Evolutionary conservation across 768 basidiomycete genomes (phyloP).

Genomic region (Amanita pallidorosea): DNA sequence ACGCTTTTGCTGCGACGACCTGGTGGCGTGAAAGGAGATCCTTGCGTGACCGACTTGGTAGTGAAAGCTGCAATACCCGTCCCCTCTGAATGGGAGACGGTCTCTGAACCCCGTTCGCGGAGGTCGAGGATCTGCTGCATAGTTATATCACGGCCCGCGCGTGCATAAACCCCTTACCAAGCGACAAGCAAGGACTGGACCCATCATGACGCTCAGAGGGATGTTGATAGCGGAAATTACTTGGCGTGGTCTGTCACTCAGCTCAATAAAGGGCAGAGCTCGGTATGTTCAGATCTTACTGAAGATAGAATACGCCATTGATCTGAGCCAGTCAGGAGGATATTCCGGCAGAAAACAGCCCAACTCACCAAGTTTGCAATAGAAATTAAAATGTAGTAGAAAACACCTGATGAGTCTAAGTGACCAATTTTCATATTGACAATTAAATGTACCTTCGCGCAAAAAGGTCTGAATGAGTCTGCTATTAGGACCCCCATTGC

Average conservation of each 20-base stretch:
- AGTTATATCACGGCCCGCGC: constrained; percentile 1
- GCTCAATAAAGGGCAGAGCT: constrained; percentile 9
- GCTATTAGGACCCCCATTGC: constrained; percentile 67
- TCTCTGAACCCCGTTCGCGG: constrained; percentile 73
- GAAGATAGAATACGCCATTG: constrained; percentile 81
- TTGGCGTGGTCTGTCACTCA: constrained; percentile 54
- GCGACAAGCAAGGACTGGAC: constrained; percentile 69
- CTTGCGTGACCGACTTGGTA: constrained; percentile 47
- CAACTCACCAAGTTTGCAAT: constrained; percentile 58
- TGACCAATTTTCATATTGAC: not conserved
- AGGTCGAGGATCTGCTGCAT: constrained; percentile 61
- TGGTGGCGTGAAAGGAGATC: constrained; percentile 44
- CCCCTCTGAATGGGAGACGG: constrained; percentile 65
- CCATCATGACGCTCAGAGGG: constrained; percentile 77
- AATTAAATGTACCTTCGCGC: constrained; percentile 48
- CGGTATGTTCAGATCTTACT: constrained; percentile 31
- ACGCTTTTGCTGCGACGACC: constrained; percentile 32
- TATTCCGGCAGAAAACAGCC: not conserved
- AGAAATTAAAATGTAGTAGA: constrained; percentile 81
- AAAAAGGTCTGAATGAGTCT: constrained; percentile 77
- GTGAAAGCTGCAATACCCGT: constrained; percentile 58
- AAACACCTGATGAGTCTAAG: constrained; percentile 41
- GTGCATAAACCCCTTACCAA: constrained; percentile 30
- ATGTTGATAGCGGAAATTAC: constrained; percentile 79
- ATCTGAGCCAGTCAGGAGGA: constrained; percentile 24